Evolutionary conservation across 768 basidiomycete genomes (phyloP).

Genomic region (Daedalea quercina): DNA sequence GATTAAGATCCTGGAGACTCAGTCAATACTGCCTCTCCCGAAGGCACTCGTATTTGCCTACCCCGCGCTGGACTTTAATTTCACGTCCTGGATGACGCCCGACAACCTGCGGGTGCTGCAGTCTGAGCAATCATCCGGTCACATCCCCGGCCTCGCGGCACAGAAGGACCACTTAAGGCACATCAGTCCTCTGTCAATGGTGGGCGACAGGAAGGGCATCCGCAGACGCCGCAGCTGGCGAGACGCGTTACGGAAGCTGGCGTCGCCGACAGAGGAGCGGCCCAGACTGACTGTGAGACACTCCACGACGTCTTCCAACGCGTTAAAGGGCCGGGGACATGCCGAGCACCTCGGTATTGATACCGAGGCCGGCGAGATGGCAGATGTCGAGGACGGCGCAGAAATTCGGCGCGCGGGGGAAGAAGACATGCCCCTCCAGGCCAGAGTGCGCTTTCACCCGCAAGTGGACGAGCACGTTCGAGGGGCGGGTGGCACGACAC

Average conservation of each 20-base stretch:
- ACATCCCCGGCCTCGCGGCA: slow-evolving; percentile 68
- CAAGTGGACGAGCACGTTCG: slow-evolving; percentile 10
- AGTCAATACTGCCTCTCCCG: slow-evolving; percentile 58
- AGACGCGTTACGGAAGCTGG: slow-evolving; percentile 20
- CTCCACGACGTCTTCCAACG: slow-evolving; percentile 10
- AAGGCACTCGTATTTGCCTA: slow-evolving; percentile 84
- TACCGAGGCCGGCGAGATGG: slow-evolving; percentile 44
- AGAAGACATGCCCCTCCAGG: slow-evolving; percentile 69
- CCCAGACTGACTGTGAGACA: slow-evolving; percentile 13
- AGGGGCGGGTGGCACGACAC: not conserved
- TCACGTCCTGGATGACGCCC: slow-evolving; percentile 94
- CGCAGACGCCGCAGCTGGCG: slow-evolving; percentile 26
- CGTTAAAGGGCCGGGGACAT: slow-evolving; percentile 1
- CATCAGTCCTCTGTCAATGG: slow-evolving; percentile 87
- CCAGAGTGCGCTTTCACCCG: slow-evolving; percentile 51
- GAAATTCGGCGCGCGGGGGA: slow-evolving; percentile 47
- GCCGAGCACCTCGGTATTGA: not conserved
- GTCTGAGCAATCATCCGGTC: slow-evolving; percentile 80
- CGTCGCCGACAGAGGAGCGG: slow-evolving; percentile 16
- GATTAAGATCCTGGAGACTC: slow-evolving; percentile 73
- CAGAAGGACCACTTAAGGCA: slow-evolving; percentile 82
- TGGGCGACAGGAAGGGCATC: slow-evolving; percentile 46
- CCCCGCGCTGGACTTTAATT: slow-evolving; percentile 94
- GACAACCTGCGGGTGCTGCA: slow-evolving; percentile 77
- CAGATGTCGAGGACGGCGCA: slow-evolving; percentile 44